Evolutionary conservation across 768 basidiomycete genomes (phyloP).

Genomic region (Crassisporium funariophilum): DNA sequence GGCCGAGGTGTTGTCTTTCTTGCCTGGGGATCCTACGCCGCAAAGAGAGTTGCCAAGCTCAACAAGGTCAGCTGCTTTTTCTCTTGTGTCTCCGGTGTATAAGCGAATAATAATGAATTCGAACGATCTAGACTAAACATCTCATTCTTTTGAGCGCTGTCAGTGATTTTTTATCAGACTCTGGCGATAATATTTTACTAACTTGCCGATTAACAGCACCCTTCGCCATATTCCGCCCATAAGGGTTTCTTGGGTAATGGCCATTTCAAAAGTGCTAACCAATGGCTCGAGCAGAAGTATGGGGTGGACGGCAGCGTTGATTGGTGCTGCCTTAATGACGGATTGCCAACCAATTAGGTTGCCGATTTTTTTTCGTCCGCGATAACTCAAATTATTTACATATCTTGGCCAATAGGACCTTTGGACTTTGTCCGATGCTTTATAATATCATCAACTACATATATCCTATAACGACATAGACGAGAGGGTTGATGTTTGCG

Average conservation of each 20-base stretch:
- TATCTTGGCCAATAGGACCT: no score
- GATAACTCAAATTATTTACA: no score
- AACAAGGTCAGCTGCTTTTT: conserved; percentile 53
- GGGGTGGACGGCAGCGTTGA: conserved; percentile 71
- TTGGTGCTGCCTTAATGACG: conserved; percentile 53
- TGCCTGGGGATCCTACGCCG: conserved; percentile 89
- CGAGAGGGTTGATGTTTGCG: no score
- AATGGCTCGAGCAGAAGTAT: conserved; percentile 82
- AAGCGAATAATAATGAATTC: background rate
- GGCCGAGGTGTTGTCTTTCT: conserved; percentile 79
- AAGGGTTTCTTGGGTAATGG: conserved; percentile 87
- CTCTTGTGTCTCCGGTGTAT: background rate
- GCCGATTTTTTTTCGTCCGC: no score
- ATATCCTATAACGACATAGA: no score
- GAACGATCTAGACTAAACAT: conserved; percentile 72
- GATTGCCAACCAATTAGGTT: conserved; percentile 3
- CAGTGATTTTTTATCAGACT: conserved; percentile 34
- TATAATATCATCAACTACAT: no score
- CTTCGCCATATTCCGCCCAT: conserved; percentile 77
- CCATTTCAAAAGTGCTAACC: conserved; percentile 86
- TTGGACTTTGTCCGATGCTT: no score
- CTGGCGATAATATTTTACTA: background rate
- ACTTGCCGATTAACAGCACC: conserved; percentile 54
- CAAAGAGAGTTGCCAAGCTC: conserved; percentile 77
- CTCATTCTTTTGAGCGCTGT: conserved; percentile 78